These are phyloP conservation scores for Trichoderma koningiopsis DNA, from an alignment of 2,329 filamentous ascomycete genomes.

Conservation along the genomic window DNA sequence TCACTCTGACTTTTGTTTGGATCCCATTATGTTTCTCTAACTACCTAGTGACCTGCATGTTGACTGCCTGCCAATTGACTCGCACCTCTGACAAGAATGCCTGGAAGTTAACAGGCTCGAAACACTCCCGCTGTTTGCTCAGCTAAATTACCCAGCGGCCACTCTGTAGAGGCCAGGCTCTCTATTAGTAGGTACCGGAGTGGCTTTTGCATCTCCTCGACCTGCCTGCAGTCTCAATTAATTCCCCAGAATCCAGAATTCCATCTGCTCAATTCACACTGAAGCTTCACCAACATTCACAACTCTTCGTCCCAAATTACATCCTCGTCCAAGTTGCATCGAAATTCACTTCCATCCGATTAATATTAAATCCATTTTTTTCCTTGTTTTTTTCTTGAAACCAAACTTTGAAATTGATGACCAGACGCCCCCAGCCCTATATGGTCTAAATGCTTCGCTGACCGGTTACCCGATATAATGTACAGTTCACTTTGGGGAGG, in stretches of 20 bases:
- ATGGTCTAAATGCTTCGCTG: conserved; percentile 51
- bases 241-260: not conserved
- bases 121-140: not conserved
- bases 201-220: not conserved
- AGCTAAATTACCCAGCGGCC: not conserved
- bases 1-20: no score
- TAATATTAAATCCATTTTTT: not conserved
- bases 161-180: not conserved
- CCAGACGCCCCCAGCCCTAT: conserved; percentile 35
- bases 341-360: not conserved
- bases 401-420: conserved; percentile 26
- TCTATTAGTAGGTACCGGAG: not conserved
- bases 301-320: not conserved
- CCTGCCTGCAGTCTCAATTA: not conserved
- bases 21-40: not conserved
- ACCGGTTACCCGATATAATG: conserved; percentile 48
- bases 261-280: not conserved
- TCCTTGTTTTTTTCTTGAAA: not conserved
- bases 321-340: not conserved
- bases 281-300: not conserved
- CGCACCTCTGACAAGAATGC: not conserved
- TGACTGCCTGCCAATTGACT: not conserved
- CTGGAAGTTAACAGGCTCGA: not conserved
- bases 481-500: conserved; percentile 55
- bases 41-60: not conserved